Percentiles rank a stretch among this genome's conserved stretches.
phyloP scores from a whole-genome alignment of 345 rosid species.

The Eucalyptus polyanthemos region DNA sequence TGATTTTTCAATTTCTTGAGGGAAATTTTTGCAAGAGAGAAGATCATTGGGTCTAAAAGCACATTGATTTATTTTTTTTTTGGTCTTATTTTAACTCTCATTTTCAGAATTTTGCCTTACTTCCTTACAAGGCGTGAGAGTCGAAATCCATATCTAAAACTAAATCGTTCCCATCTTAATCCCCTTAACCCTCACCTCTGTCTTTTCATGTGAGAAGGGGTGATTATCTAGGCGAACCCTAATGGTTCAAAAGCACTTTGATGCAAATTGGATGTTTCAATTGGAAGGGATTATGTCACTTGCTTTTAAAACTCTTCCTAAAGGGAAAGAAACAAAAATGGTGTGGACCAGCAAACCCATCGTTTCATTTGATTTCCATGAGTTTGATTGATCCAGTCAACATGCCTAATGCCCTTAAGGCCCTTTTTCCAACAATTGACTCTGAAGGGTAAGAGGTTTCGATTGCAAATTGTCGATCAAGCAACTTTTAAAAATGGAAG shows the following conservation, averaged over 20 bases:
- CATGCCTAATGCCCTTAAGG: not conserved
- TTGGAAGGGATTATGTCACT: not conserved
- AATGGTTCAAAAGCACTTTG: not conserved
- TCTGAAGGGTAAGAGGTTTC: not conserved
- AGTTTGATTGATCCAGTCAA: not conserved
- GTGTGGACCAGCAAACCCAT: not conserved
- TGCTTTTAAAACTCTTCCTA: not conserved
- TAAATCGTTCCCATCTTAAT: fast-evolving
- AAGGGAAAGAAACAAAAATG: not conserved
- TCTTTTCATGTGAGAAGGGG: no score
- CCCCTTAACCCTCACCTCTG: fast-evolving
- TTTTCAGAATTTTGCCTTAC: fast-evolving
- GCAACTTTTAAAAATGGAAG: not conserved
- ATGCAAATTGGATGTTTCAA: not conserved
- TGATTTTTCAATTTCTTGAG: not conserved
- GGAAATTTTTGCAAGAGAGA: not conserved
- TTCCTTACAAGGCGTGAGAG: fast-evolving
- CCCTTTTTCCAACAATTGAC: not conserved
- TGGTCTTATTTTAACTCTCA: fast-evolving
- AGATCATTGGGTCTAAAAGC: not conserved
- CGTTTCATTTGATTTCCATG: not conserved
- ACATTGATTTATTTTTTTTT: fast-evolving
- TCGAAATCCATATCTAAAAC: fast-evolving
- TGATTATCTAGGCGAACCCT: fast-evolving
- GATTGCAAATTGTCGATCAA: not conserved